These are phyloP conservation scores for Wolfiporia cocos DNA, from an alignment of 1,284 basidiomycete genomes.

Conservation along the genomic window DNA sequence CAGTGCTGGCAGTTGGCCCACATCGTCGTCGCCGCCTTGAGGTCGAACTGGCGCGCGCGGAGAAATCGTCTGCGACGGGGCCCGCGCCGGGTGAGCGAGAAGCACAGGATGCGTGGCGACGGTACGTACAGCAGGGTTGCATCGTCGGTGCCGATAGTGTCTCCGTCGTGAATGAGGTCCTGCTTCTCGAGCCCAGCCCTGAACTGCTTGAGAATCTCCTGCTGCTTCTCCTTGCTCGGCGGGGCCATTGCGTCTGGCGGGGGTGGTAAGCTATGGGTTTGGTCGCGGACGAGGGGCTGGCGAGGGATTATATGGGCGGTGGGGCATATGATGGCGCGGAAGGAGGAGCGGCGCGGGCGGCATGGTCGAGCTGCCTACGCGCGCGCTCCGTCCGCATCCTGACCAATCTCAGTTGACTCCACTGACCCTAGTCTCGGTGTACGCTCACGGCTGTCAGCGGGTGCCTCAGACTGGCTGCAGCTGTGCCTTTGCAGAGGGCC, in stretches of 20 bases:
- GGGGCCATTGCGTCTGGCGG: slow-evolving; percentile 9
- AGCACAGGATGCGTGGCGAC: background rate
- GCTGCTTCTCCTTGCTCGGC: slow-evolving; percentile 10
- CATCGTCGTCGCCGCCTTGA: slow-evolving; percentile 52
- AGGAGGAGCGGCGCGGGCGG: no score
- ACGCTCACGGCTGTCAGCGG: no score
- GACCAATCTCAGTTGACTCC: no score
- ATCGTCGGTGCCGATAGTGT: slow-evolving; percentile 63
- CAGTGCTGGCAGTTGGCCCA: slow-evolving; percentile 52
- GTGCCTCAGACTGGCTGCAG: no score
- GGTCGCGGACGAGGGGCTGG: no score
- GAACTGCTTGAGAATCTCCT: slow-evolving; percentile 29
- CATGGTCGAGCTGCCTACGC: no score
- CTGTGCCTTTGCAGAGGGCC: no score
- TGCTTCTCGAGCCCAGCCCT: slow-evolving; percentile 44
- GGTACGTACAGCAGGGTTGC: slow-evolving; percentile 42
- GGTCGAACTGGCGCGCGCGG: slow-evolving; percentile 54
- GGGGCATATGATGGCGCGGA: no score
- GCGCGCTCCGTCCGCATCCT: no score
- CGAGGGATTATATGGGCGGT: no score
- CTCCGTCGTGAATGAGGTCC: slow-evolving; percentile 48
- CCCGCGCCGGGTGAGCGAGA: slow-evolving; percentile 5
- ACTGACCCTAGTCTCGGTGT: no score
- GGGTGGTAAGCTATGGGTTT: no score
- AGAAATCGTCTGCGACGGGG: slow-evolving; percentile 61